These are phyloP conservation scores for Globisporangium nodosum DNA, from an alignment of 352 stramenopile genomes.

Conservation along the genomic window DNA sequence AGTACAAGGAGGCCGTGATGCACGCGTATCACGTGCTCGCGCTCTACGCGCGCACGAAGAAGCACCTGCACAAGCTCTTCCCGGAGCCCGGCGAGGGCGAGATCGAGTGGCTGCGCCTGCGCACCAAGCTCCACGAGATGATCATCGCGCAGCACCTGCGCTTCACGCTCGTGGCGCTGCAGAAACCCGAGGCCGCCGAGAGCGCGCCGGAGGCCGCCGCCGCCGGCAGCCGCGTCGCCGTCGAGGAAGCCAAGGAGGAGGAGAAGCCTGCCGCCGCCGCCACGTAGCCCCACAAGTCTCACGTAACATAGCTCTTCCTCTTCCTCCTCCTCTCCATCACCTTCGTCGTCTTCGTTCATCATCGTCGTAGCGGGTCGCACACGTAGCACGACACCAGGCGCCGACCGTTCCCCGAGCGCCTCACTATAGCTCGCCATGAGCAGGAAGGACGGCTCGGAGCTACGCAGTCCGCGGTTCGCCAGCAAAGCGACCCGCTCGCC, in stretches of 20 bases:
- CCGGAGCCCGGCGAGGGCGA: constrained; percentile 79
- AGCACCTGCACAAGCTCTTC: constrained; percentile 85
- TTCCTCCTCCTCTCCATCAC: not conserved
- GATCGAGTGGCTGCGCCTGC: constrained; percentile 87
- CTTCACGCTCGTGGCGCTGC: constrained; percentile 87
- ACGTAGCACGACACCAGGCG: no score
- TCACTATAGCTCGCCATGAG: constrained; percentile 1
- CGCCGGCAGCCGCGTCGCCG: constrained; percentile 12
- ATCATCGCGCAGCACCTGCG: constrained; percentile 85
- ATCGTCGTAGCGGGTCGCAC: not conserved
- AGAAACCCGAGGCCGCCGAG: constrained; percentile 41
- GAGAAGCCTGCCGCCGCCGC: constrained; percentile 38
- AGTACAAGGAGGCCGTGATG: constrained; percentile 90
- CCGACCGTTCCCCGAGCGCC: no score
- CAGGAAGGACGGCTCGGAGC: constrained; percentile 3
- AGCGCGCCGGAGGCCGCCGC: constrained; percentile 15
- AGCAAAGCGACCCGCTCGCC: not conserved
- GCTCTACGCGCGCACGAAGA: constrained; percentile 79
- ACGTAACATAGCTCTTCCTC: not conserved
- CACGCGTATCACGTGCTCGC: constrained; percentile 89
- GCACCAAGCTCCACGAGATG: constrained; percentile 91
- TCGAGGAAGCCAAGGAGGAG: constrained; percentile 44
- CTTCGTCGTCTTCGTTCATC: not conserved
- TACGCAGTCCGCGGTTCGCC: constrained; percentile 10
- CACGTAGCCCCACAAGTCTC: not conserved